phyloP scores from a whole-genome alignment of 768 basidiomycete genomes.

The Rickenella mellea region DNA sequence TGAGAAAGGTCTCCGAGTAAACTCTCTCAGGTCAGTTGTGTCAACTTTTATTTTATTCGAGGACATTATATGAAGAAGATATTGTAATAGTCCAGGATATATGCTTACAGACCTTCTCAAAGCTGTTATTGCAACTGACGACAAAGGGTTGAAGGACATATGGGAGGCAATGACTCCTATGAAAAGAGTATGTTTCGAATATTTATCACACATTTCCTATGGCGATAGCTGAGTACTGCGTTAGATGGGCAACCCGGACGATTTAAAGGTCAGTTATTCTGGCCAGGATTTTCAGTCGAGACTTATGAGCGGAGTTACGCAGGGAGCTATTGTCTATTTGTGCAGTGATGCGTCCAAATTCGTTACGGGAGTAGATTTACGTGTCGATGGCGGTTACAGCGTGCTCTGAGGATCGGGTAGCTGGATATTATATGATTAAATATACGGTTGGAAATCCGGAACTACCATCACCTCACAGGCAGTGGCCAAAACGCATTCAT shows the following conservation, averaged over 20 bases:
- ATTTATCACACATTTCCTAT: background rate
- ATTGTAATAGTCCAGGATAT: constrained; percentile 83
- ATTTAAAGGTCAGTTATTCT: constrained; percentile 54
- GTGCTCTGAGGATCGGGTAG: constrained; percentile 41
- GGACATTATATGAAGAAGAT: no score
- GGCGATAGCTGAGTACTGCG: constrained; percentile 9
- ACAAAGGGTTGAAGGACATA: constrained; percentile 57
- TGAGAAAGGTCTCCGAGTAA: constrained; percentile 78
- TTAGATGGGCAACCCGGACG: constrained; percentile 88
- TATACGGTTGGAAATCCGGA: no score
- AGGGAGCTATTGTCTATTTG: constrained; percentile 87
- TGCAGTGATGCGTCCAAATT: constrained; percentile 86
- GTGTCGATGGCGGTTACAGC: constrained; percentile 89
- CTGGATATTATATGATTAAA: no score
- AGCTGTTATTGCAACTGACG: constrained; percentile 67
- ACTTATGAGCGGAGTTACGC: background rate
- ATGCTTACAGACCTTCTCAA: constrained; percentile 87
- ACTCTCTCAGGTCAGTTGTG: constrained; percentile 51
- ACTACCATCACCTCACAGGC: no score
- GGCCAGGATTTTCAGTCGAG: background rate
- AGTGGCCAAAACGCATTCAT: constrained; percentile 3
- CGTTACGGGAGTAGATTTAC: constrained; percentile 79
- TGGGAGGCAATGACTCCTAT: constrained; percentile 84
- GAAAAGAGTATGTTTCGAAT: constrained; percentile 52
- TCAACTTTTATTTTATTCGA: no score